Conservation (phyloP, 2,329 filamentous ascomycete genomes). For the Epichloe hybrida region DNA sequence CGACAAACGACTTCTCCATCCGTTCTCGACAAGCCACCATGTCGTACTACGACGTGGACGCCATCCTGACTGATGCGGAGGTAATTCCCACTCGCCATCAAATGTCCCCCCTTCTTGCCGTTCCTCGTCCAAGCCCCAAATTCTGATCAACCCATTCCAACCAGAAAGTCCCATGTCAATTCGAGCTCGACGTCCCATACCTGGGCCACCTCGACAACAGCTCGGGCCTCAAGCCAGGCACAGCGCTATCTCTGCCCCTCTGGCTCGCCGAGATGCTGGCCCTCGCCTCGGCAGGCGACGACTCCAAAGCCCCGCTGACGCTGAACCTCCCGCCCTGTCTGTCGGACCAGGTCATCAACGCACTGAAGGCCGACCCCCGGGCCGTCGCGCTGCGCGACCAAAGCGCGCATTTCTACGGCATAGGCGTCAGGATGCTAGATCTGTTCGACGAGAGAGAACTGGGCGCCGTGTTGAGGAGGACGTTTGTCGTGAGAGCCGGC, state of each 20-base stretch:
- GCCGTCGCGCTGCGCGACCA: conserved; percentile 73
- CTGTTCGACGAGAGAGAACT: conserved; percentile 74
- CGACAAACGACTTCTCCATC: background rate
- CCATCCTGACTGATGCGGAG: conserved; percentile 75
- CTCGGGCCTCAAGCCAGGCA: conserved; percentile 62
- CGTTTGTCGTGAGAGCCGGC: conserved; percentile 67
- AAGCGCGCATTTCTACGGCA: conserved; percentile 75
- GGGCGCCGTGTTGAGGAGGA: conserved; percentile 60
- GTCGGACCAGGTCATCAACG: conserved; percentile 68
- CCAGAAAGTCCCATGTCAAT: conserved; percentile 90
- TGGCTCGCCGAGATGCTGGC: conserved; percentile 95
- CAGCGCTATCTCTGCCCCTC: conserved; percentile 64
- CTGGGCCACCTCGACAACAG: conserved; percentile 86
- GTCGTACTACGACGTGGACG: conserved; percentile 77
- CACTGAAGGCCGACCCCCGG: conserved; percentile 78
- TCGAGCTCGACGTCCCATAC: conserved; percentile 76
- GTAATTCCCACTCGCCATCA: conserved; percentile 23
- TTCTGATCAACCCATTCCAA: background rate
- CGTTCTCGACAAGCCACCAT: conserved; percentile 18
- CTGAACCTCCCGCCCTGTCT: conserved; percentile 72
- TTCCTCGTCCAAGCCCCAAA: too few relatives aligned
- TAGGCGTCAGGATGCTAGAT: conserved; percentile 76
- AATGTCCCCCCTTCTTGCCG: too few relatives aligned
- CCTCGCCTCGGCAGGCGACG: conserved; percentile 40
- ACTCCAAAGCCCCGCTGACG: conserved; percentile 50